A percentile compares a stretch with the other conserved stretches of the same genome.
Evolutionary conservation across 345 rosid species (phyloP).

Genomic region (Citrus maxima): DNA sequence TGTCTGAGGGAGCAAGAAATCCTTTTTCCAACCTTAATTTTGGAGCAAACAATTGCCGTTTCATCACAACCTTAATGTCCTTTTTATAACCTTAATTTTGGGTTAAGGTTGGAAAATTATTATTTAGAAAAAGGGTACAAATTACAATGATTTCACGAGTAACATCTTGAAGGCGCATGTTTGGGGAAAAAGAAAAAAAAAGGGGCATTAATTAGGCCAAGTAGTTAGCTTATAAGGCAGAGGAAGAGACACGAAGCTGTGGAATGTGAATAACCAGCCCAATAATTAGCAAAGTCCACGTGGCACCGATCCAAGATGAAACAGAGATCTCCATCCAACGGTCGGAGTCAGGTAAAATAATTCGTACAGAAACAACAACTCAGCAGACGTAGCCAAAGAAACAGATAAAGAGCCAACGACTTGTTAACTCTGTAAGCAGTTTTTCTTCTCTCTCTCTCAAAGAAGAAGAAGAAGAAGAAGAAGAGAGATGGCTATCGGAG

Average conservation of each 20-base stretch:
- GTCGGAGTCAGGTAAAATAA: neutral
- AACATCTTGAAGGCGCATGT: no score
- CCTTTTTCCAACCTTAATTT: no score
- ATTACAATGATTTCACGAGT: no score
- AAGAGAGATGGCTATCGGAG: constrained; percentile 42
- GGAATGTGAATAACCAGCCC: no score
- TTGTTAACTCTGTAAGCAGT: neutral
- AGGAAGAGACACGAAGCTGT: constrained; percentile 1
- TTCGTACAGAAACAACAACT: neutral
- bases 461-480: constrained; percentile 8
- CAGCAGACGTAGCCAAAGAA: neutral
- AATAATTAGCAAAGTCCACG: neutral
- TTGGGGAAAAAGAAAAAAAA: no score
- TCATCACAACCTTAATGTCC: no score
- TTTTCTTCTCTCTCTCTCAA: neutral
- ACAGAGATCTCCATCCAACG: constrained; percentile 11
- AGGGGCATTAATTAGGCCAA: no score
- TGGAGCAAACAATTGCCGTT: no score
- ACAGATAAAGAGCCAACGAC: neutral
- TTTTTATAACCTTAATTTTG: no score
- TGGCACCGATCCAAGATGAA: neutral
- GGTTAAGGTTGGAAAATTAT: no score
- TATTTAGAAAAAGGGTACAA: no score
- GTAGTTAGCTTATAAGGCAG: neutral
- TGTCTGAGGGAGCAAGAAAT: no score